These are phyloP conservation scores for Trypanosoma cruzi DNA, from an alignment of 208 protist genomes.

Conservation along the genomic window DNA sequence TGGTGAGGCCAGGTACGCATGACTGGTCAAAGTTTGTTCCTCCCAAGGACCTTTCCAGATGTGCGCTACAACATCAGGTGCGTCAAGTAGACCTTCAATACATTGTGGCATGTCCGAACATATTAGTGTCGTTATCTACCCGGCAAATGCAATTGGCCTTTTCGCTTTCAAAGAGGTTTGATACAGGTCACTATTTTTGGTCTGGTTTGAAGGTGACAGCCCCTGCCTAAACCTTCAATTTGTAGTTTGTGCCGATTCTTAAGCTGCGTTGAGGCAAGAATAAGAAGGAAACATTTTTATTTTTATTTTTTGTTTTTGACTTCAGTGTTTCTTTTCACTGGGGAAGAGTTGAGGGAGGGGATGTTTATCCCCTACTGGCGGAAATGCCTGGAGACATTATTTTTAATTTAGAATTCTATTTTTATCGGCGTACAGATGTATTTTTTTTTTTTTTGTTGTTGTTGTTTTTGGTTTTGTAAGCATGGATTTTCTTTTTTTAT, in stretches of 20 bases:
- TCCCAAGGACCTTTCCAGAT: conserved; percentile 69
- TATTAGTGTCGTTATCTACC: conserved; percentile 55
- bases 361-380: too few species aligned
- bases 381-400: too few species aligned
- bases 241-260: background rate
- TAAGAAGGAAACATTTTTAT: background rate
- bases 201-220: conserved; percentile 48
- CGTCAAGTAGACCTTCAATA: conserved; percentile 67
- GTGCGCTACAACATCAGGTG: conserved; percentile 47
- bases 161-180: conserved; percentile 45
- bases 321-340: conserved; percentile 8
- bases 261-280: background rate
- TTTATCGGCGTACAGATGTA: background rate
- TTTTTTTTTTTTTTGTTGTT: too few species aligned
- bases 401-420: background rate
- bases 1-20: conserved; percentile 89
- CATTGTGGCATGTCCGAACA: conserved; percentile 68
- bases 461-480: background rate
- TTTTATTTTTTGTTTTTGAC: background rate
- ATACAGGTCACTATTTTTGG: conserved; percentile 90
- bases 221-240: background rate
- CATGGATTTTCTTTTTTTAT: background rate
- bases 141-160: conserved; percentile 74
- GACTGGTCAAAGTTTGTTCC: conserved; percentile 93
- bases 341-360: too few species aligned